Conservation (phyloP, 2,329 filamentous ascomycete species). For the Chrysoporthe austroafricana region DNA sequence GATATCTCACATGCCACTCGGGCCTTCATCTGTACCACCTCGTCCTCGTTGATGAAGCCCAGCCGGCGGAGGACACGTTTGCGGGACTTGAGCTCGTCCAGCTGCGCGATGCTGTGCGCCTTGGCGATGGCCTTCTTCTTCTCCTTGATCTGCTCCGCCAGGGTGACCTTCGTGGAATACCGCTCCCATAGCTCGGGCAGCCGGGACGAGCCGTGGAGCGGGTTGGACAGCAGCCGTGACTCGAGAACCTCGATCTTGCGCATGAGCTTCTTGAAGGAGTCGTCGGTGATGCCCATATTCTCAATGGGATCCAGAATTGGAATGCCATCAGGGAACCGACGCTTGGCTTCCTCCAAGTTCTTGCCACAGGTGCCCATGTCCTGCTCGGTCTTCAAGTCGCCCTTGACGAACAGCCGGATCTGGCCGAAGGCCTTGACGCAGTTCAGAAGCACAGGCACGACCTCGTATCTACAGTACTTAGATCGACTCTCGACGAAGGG, state of each 20-base stretch:
- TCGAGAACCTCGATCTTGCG: constrained; percentile 97
- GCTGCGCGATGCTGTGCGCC: constrained; percentile 85
- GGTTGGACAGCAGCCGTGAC: constrained; percentile 84
- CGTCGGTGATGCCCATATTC: constrained; percentile 93
- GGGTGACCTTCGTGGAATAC: constrained; percentile 78
- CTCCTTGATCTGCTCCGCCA: constrained; percentile 80
- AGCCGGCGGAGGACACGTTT: constrained; percentile 94
- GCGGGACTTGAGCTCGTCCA: constrained; percentile 94
- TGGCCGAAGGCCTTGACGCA: constrained; percentile 86
- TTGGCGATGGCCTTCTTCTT: constrained; percentile 85
- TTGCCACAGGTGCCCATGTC: constrained; percentile 71
- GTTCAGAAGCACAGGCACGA: constrained; percentile 83
- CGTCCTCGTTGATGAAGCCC: constrained; percentile 92
- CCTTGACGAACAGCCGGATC: constrained; percentile 80
- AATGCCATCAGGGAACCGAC: constrained; percentile 89
- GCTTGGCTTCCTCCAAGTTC: constrained; percentile 76
- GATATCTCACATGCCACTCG: constrained; percentile 98
- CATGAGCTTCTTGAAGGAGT: constrained; percentile 89
- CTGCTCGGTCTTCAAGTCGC: constrained; percentile 70
- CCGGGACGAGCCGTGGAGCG: constrained; percentile 86
- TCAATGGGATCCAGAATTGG: constrained; percentile 90
- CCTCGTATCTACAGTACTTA: constrained; percentile 73
- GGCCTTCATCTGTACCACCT: constrained; percentile 95
- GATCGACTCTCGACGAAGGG: constrained; percentile 58
- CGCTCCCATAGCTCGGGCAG: constrained; percentile 84